These are phyloP conservation scores for Debaryomyces robertsiae DNA, from an alignment of 1,139 yeast species.

Conservation along the genomic window DNA sequence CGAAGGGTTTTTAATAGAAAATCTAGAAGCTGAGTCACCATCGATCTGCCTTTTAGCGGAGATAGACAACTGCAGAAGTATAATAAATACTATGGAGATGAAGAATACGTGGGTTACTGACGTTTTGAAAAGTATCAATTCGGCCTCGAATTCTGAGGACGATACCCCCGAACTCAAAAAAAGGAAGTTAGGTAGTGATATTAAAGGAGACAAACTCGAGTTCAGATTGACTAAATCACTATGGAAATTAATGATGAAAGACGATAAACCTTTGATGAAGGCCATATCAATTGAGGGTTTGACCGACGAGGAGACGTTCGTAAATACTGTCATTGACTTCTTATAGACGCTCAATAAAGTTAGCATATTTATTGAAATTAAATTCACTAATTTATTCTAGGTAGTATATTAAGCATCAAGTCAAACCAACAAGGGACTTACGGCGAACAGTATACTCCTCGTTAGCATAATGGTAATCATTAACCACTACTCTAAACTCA, in stretches of 20 bases:
- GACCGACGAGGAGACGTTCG: conserved; percentile 27
- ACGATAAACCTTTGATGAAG: conserved; percentile 27
- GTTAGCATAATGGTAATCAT: conserved; percentile 17
- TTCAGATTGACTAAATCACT: conserved; percentile 33
- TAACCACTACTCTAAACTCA: conserved; percentile 17
- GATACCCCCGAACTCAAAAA: conserved; percentile 16
- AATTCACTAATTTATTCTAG: neutral
- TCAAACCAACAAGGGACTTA: conserved; percentile 8
- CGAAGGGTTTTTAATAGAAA: conserved; percentile 25
- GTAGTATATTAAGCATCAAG: neutral
- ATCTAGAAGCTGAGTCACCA: conserved; percentile 20
- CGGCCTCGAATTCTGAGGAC: neutral
- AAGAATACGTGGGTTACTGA: conserved; percentile 38
- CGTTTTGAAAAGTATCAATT: conserved; percentile 21
- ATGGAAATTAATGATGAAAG: conserved; percentile 37
- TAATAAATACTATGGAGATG: conserved; percentile 42
- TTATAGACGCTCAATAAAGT: conserved; percentile 17
- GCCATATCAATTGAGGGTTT: conserved; percentile 36
- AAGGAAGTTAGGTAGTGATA: conserved; percentile 18
- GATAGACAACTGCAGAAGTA: conserved; percentile 30
- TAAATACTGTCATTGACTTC: conserved; percentile 23
- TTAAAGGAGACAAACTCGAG: conserved; percentile 39
- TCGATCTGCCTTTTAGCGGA: conserved; percentile 28
- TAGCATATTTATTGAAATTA: conserved; percentile 1
- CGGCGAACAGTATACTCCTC: conserved; percentile 16